Evolutionary conservation across 1,284 basidiomycete genomes (phyloP).

Genomic region (Crepidotus sp.): DNA sequence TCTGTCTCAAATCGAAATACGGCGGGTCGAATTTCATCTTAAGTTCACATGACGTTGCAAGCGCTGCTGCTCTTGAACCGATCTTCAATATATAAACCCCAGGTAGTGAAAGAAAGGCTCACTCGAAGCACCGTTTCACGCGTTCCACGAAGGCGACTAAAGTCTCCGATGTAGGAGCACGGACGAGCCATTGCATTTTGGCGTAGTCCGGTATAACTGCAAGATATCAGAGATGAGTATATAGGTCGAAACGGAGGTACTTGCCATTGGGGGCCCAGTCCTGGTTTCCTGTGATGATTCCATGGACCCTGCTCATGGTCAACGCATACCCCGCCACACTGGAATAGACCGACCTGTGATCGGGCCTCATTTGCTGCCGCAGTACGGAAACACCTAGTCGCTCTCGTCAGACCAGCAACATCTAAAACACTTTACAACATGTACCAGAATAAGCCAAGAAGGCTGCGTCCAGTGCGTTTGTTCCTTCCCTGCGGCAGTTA

Average conservation of each 20-base stretch:
- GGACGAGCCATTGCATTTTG: constrained; percentile 55
- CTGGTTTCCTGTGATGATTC: constrained; percentile 43
- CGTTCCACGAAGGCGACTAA: constrained; percentile 41
- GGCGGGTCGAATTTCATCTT: constrained; percentile 34
- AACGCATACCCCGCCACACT: neutral
- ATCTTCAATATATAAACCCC: constrained; percentile 8
- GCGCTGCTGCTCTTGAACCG: constrained; percentile 50
- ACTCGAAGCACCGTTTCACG: constrained; percentile 54
- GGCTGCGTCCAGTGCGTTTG: constrained; percentile 79
- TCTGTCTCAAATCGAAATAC: constrained; percentile 57
- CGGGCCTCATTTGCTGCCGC: constrained; percentile 28
- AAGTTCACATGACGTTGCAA: constrained; percentile 60
- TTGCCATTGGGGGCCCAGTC: constrained; percentile 59
- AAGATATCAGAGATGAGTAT: neutral
- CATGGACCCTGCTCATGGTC: constrained; percentile 11
- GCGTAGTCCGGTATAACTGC: constrained; percentile 76
- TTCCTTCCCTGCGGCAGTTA: constrained; percentile 52
- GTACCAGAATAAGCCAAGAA: constrained; percentile 64
- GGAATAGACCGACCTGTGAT: constrained; percentile 7
- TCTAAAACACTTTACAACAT: too few relatives aligned
- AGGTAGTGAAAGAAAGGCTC: constrained; percentile 18
- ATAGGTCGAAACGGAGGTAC: constrained; percentile 12
- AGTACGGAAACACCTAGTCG: constrained; percentile 49
- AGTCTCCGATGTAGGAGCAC: constrained; percentile 54
- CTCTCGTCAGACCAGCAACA: too few relatives aligned